These are phyloP conservation scores for Neurospora sp. DNA, from an alignment of 2,329 filamentous ascomycete genomes.

Conservation along the genomic window DNA sequence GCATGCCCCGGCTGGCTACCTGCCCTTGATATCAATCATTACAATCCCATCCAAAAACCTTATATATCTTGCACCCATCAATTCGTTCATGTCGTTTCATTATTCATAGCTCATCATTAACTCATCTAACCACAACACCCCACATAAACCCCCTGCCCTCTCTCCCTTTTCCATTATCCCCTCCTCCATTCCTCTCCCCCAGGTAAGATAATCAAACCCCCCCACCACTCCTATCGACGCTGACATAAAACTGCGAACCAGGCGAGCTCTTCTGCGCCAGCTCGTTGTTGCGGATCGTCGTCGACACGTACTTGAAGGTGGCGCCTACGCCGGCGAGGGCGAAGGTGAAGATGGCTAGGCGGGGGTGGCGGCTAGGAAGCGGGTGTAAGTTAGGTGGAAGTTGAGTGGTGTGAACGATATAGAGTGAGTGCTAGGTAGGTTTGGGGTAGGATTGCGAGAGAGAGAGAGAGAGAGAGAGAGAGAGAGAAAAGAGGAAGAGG, in stretches of 20 bases:
- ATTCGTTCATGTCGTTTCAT: background rate
- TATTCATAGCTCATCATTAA: background rate
- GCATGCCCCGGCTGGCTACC: background rate
- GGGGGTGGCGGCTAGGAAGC: conserved; percentile 27
- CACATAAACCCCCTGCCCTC: too few relatives aligned
- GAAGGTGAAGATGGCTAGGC: conserved; percentile 26
- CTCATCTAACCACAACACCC: background rate
- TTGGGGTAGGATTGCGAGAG: too few relatives aligned
- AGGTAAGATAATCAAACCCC: conserved; percentile 14
- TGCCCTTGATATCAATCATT: background rate
- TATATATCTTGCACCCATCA: background rate
- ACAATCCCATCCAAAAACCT: background rate
- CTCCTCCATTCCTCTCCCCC: background rate
- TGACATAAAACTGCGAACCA: conserved; percentile 35
- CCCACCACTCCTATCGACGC: conserved; percentile 42
- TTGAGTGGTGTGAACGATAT: too few relatives aligned
- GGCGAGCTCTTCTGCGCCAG: conserved; percentile 28
- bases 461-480: too few relatives aligned
- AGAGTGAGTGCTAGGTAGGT: too few relatives aligned
- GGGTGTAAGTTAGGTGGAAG: background rate
- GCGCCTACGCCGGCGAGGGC: conserved; percentile 20
- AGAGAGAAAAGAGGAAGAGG: too few relatives aligned
- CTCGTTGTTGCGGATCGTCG: conserved; percentile 32
- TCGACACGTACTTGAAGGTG: conserved; percentile 27
- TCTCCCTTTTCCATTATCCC: background rate